These are phyloP conservation scores for Pseudoperonospora humuli DNA, from an alignment of 352 stramenopile species.

Conservation along the genomic window DNA sequence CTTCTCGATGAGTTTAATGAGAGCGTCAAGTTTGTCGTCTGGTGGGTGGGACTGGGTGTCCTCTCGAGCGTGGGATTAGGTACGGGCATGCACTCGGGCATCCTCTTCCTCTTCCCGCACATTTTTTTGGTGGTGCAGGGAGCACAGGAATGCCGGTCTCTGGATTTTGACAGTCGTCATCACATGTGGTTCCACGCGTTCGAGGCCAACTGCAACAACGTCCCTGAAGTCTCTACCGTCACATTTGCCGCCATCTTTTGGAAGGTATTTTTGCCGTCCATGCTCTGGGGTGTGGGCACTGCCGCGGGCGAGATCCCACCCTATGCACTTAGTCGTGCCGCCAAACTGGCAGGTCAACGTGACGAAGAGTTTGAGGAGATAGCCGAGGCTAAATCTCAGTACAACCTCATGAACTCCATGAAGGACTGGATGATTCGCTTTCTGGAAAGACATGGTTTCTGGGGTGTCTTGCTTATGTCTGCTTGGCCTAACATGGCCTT, in stretches of 20 bases:
- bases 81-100: slow-evolving; percentile 91
- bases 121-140: slow-evolving; percentile 91
- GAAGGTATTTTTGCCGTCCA: slow-evolving; percentile 85
- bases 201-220: slow-evolving; percentile 51
- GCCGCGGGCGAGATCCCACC: slow-evolving; percentile 91
- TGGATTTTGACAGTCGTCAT: slow-evolving; percentile 81
- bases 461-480: slow-evolving; percentile 89
- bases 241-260: slow-evolving; percentile 85
- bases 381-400: slow-evolving; percentile 69
- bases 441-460: slow-evolving; percentile 88
- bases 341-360: slow-evolving; percentile 71
- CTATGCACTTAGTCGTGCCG: slow-evolving; percentile 87
- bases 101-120: slow-evolving; percentile 93
- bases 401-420: slow-evolving; percentile 87
- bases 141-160: slow-evolving; percentile 78
- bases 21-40: slow-evolving; percentile 85
- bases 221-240: slow-evolving; percentile 36
- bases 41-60: slow-evolving; percentile 91
- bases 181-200: slow-evolving; percentile 90
- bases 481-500: slow-evolving; percentile 94
- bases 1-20: slow-evolving; percentile 81
- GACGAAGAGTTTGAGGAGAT: slow-evolving; percentile 90
- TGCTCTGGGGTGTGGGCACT: slow-evolving; percentile 91
- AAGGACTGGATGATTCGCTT: slow-evolving; percentile 92
- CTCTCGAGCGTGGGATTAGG: slow-evolving; percentile 91